Percentiles rank a stretch among this genome's conserved stretches.
phyloP scores from a whole-genome alignment of 345 rosid species.

The Euphorbia lathyris region DNA sequence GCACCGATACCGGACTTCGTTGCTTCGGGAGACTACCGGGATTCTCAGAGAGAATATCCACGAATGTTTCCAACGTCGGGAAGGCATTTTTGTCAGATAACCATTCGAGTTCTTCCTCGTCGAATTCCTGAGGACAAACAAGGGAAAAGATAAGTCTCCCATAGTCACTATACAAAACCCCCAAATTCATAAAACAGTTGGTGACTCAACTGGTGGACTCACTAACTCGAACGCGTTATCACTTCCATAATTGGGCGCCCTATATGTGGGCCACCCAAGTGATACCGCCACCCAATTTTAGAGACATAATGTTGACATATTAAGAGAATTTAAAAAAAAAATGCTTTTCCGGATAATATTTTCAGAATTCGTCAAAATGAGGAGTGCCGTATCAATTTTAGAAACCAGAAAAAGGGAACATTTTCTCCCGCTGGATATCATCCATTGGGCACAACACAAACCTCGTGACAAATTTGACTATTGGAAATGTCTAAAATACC shows the following conservation, averaged over 20 bases:
- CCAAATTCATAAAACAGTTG: too few species aligned
- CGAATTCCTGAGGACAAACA: constrained; percentile 40
- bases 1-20: constrained; percentile 60
- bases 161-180: background rate
- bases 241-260: background rate
- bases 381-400: background rate
- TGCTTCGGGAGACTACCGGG: constrained; percentile 37
- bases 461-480: constrained; percentile 24
- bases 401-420: background rate
- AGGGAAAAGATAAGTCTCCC: background rate
- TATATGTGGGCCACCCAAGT: constrained; percentile 9
- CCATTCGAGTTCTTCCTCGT: constrained; percentile 89
- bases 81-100: constrained; percentile 67
- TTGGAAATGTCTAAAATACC: constrained; percentile 27
- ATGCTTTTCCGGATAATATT: background rate
- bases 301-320: too few species aligned
- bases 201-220: constrained; percentile 18
- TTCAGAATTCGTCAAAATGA: background rate
- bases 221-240: background rate
- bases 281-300: background rate
- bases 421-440: constrained; percentile 27
- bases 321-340: background rate
- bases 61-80: constrained; percentile 62
- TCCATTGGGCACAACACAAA: constrained; percentile 34
- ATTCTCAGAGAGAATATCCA: constrained; percentile 29